A percentile compares a stretch with the other conserved stretches of the same genome.
Conservation (phyloP, 768 basidiomycete genomes). For the Brasilioporus rufonigricans region DNA sequence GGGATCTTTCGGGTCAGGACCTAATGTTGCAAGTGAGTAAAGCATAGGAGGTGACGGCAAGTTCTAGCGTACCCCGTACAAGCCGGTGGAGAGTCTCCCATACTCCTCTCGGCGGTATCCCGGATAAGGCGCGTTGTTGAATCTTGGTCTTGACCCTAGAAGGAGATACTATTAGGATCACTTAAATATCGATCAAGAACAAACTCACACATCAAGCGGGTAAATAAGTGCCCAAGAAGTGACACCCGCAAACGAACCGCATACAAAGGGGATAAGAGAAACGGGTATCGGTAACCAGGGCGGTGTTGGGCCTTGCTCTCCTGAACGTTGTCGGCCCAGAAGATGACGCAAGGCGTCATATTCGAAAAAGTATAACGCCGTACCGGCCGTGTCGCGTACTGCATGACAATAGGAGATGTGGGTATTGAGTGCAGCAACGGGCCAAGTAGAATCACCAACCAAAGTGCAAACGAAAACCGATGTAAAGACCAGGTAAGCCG, state of each 20-base stretch:
- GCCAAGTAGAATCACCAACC: constrained; percentile 40
- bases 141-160: constrained; percentile 88
- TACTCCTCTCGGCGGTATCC: constrained; percentile 67
- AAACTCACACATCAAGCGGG: constrained; percentile 84
- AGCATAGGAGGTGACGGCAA: not conserved
- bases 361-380: constrained; percentile 89
- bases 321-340: constrained; percentile 71
- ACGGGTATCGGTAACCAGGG: constrained; percentile 79
- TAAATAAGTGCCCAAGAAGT: constrained; percentile 90
- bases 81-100: constrained; percentile 75
- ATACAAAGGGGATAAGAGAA: constrained; percentile 84
- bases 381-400: constrained; percentile 90
- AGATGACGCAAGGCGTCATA: constrained; percentile 91
- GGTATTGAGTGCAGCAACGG: not conserved
- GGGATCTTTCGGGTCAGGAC: constrained; percentile 76
- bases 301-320: constrained; percentile 82
- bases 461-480: constrained; percentile 86
- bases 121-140: constrained; percentile 89
- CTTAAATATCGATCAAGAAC: not conserved
- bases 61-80: constrained; percentile 60
- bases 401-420: constrained; percentile 8
- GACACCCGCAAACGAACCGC: constrained; percentile 88
- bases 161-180: constrained; percentile 5
- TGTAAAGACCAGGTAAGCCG: constrained; percentile 70
- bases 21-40: constrained; percentile 35